Base-by-base conservation (phyloP, 2,329 filamentous ascomycete genomes). In the Fusarium temperatum region DNA sequence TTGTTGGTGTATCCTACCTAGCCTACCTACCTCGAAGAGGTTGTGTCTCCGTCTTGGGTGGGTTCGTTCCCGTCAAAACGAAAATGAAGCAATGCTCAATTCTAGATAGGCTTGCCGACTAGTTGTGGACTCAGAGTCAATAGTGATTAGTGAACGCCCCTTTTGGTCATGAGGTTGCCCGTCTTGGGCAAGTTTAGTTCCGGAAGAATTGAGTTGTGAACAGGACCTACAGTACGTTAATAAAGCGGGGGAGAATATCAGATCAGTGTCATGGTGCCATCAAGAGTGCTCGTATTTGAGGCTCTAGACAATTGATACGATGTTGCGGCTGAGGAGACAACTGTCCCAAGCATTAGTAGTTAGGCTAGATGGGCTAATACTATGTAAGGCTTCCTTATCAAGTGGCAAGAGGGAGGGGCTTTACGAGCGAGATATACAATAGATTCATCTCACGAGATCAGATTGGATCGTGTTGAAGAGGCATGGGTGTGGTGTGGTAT, bases 91-190 rank as follows among this genome's bases (percentile, higher is more conserved):
- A 65, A 41, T 51, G 28, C 45, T 68, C 26, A 41, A 69, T 42
- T 42, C 26, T 44, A 66, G 50, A 69, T 60, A 56, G 42, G 35
- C 30, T 44, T 54, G 15, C n/a, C 36, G 36, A n/a, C 56, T 58
- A 38, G 39, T 24, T 45, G 48, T 66, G 54, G 55, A 66, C 51
- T 53, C 38, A 42, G 38, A 47, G 47, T 67, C 60, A 70, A 72
- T 58, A 63, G 64, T 74, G 44, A 70, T 68, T 58, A 63, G 64
- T 74, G 44, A 72, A 42, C 71, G 68, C 71, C 72, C 72, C 59
- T 63, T 74, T 62, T 53, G 72, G 59, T 56, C 71, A 68, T 58
- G 58, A 62, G 71, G 42, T 24, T 36, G 36, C 41, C 50, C 53
- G 32, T 55, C 41, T 62, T 57, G 57, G 51, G 18, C 47, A 30